Base-by-base conservation (phyloP, 257 asterid species). In the Solanum ossicruentum region DNA sequence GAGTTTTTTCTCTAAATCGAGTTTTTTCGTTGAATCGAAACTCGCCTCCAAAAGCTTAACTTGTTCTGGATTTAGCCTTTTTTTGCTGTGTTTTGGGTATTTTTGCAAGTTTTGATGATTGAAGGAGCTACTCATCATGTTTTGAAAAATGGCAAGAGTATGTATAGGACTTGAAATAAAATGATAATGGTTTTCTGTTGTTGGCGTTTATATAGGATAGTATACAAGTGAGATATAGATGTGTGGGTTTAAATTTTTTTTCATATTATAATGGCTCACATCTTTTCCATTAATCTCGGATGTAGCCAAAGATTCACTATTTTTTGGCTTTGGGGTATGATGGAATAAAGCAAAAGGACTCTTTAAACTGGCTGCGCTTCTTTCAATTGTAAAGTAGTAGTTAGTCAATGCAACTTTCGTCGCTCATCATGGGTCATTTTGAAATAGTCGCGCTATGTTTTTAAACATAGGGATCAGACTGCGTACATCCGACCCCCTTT, bases 1-100 rank as follows among this genome's bases (percentile, higher is more conserved):
- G 89, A 93, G 88, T 86, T 96, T 96, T 21, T 87, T 90, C 85
- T 92, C 97, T 3, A 94, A 92, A 23, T 96, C 97, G 13, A 96
- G 98, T 90, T 96, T 96, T 90, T 89, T 92, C 83, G 83, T 75
- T 82, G 93, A 86, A 67, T 89, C 93, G 87, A 96, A 96, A 89
- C 89, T 89, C 12, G 95, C 92, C 52, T 96, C 99, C 2, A 96
- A 89, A 83, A 94, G 90, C 87, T 88, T 90, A 5, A 96, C 90
- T 69, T 96, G 98, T 9, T 92, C 93, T 69, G 92, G 93, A 88
- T 16, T 94, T 73, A 96, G 89, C 89, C 98, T 88, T 75, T 92
- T 96, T 23, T 92, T 93, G 67, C 67, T 91, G 87, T 85, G 83
- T 21, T 65, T 83, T 36, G 77, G 21, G 28, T 86, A 84, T 65